These are phyloP conservation scores for Penicillium fuscoglaucum DNA, from an alignment of 2,329 filamentous ascomycete species.

Conservation along the genomic window DNA sequence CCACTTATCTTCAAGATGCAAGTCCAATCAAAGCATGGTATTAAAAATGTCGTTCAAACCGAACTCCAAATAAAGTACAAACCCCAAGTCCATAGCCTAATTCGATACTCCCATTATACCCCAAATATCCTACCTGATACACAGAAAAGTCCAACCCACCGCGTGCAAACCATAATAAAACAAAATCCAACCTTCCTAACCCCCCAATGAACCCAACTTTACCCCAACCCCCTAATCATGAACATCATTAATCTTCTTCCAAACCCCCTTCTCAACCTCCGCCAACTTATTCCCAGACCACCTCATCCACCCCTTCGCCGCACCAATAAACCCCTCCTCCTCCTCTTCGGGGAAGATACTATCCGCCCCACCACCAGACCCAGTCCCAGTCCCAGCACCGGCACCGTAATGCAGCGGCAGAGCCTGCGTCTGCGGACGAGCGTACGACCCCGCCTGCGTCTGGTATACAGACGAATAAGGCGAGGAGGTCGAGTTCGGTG, in stretches of 20 bases:
- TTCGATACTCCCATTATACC: not conserved
- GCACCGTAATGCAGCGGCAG: slow-evolving; percentile 18
- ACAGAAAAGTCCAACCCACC: not conserved
- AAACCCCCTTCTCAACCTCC: slow-evolving; percentile 50
- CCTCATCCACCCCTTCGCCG: slow-evolving; percentile 46
- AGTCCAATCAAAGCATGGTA: not conserved
- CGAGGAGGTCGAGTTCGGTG: slow-evolving; percentile 27
- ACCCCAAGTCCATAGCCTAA: not conserved
- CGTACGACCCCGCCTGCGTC: slow-evolving; percentile 10
- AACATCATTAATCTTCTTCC: slow-evolving; percentile 48
- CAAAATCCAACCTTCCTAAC: not conserved
- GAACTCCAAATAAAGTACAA: not conserved
- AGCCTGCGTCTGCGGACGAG: slow-evolving; percentile 6
- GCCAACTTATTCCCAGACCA: slow-evolving; percentile 44
- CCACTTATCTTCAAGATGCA: not conserved
- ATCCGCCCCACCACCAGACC: slow-evolving; percentile 16
- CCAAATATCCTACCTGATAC: not conserved
- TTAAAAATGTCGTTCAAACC: not conserved
- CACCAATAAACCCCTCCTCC: slow-evolving; percentile 41
- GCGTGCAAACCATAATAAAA: not conserved
- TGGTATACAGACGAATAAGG: slow-evolving; percentile 32
- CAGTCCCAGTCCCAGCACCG: not conserved
- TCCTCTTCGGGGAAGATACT: slow-evolving; percentile 28
- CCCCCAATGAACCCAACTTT: not conserved
- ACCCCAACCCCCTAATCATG: slow-evolving; percentile 27